phyloP scores from a whole-genome alignment of 768 basidiomycete species.

The Paxillus involutus region DNA sequence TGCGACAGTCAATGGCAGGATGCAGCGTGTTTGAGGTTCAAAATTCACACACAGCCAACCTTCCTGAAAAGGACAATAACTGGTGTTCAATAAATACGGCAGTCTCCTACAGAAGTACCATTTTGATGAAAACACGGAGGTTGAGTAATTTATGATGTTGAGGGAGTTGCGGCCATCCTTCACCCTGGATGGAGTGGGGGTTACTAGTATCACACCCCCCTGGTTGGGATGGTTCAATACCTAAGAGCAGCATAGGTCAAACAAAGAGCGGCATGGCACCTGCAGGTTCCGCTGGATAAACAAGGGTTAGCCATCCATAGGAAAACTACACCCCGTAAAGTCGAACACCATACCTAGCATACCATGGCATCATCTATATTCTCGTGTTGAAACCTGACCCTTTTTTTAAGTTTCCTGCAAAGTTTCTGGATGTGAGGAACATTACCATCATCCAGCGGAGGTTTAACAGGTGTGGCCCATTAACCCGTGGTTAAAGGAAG shows the following conservation, averaged over 20 bases:
- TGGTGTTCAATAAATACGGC: neutral
- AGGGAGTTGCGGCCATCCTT: neutral
- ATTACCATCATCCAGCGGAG: neutral
- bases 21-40: too few relatives aligned
- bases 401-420: neutral
- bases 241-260: neutral
- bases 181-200: too few relatives aligned
- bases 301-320: conserved; percentile 16
- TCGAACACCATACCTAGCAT: too few relatives aligned
- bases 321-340: conserved; percentile 18
- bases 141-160: neutral
- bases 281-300: neutral
- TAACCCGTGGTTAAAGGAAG: neutral
- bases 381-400: conserved; percentile 15
- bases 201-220: neutral
- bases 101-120: neutral
- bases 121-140: conserved; percentile 1
- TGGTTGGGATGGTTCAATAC: neutral
- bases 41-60: too few relatives aligned
- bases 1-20: too few relatives aligned
- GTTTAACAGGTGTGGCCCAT: neutral
- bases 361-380: neutral
- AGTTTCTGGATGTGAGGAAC: neutral
- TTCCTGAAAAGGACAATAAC: too few relatives aligned
- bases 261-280: too few relatives aligned